Base-by-base conservation (phyloP, 441 rosid genomes). In the Sinapis alba region DNA sequence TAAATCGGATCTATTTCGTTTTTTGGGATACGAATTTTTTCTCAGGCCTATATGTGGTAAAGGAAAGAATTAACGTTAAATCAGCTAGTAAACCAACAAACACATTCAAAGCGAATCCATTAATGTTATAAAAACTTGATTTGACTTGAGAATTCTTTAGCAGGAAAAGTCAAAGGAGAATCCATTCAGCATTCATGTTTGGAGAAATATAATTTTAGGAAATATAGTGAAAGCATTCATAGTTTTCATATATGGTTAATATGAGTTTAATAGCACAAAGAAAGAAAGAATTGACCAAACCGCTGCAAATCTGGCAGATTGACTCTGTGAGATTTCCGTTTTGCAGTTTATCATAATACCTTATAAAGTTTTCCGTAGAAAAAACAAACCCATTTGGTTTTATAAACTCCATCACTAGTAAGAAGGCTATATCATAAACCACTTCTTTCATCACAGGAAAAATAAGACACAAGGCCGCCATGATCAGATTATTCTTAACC, bases 401-500 rank as follows among this genome's bases (percentile, higher is more conserved):
- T 36, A 54, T 26, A 38, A 38, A 30, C 8, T 30, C 65, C 15
- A 21, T 64, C 38, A 36, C 63, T 23, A 53, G 41, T 62, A 62
- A 4, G 26, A 23, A 63, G 53, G 20, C 16, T 45, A 43, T 15
- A 66, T 65, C 24, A 10, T 28, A 43, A 28, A 43, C 7, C 23
- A 10, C n/a, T 20, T 59, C 54, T 13, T 67, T 45, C 21, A 66
- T 32, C 20, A 32, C 2, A 43, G 41, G 38, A 28, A 41, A 27
- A 50, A 60, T 11, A 43, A 43, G 7, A 58, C 16, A 18, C 65
- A 69, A 34, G 12, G 12, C 32, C 20, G 5, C 26, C 2, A 78
- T 78, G 80, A 34, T 45, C 19, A 51, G 64, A 59, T 59, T 62
- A 15, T 10, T 78, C 68, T 45, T 76, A 36, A 13, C 66, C 26